Percentiles rank a stretch among this genome's conserved stretches.
These are phyloP conservation scores for Fulvia fulva DNA, from an alignment of 2,329 filamentous ascomycete species.

Conservation along the genomic window DNA sequence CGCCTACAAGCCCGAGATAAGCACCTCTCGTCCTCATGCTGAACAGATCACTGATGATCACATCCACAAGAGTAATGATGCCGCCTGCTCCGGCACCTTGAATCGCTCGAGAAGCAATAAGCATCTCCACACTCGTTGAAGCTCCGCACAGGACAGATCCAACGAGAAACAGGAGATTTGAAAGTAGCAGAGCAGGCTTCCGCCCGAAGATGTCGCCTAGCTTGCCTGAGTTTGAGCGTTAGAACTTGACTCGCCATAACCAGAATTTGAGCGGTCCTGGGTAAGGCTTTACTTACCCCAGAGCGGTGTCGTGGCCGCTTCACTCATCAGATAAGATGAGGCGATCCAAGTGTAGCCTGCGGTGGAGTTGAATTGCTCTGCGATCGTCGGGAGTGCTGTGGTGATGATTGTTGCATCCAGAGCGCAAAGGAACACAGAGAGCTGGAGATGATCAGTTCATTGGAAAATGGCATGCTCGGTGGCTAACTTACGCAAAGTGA, in stretches of 20 bases:
- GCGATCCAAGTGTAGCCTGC: conserved; percentile 80
- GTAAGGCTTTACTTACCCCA: conserved; percentile 69
- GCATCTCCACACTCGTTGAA: conserved; percentile 46
- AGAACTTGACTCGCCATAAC: too few relatives aligned
- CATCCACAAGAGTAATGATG: conserved; percentile 58
- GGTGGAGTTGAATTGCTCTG: conserved; percentile 59
- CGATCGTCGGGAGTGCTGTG: conserved; percentile 64
- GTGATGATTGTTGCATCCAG: conserved; percentile 57
- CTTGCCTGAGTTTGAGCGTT: too few relatives aligned
- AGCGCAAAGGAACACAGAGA: conserved; percentile 41
- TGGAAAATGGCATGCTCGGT: background rate
- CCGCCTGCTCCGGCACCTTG: conserved; percentile 62
- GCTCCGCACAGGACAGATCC: conserved; percentile 50
- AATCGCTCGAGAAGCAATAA: conserved; percentile 54
- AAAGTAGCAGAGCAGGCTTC: conserved; percentile 50
- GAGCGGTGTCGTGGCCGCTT: conserved; percentile 63
- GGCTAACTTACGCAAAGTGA: background rate
- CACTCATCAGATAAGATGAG: conserved; percentile 66
- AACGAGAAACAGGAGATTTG: conserved; percentile 47
- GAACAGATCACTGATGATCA: conserved; percentile 60
- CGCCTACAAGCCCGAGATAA: conserved; percentile 60
- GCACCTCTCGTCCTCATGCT: conserved; percentile 51
- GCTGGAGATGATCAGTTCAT: conserved; percentile 6
- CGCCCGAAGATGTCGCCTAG: conserved; percentile 57
- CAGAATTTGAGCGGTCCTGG: too few relatives aligned